Conservation (phyloP, 2,329 filamentous ascomycete species). For the Neoarthrinium moseri region DNA sequence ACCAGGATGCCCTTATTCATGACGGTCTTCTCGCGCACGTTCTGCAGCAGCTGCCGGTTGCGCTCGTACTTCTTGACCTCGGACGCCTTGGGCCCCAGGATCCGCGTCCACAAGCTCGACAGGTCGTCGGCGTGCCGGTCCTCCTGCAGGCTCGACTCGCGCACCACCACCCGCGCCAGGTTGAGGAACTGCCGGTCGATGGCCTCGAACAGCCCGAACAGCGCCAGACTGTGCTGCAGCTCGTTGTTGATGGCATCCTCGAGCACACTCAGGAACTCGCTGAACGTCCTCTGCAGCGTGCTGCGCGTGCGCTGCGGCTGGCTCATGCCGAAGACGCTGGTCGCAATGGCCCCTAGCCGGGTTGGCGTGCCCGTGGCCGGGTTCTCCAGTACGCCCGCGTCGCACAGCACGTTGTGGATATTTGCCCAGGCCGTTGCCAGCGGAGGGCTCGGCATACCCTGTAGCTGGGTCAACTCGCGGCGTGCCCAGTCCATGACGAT, state of each 20-base stretch:
- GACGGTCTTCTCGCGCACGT: constrained; percentile 79
- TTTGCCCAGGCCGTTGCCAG: constrained; percentile 78
- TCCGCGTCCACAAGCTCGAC: constrained; percentile 79
- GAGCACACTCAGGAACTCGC: constrained; percentile 80
- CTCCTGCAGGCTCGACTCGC: constrained; percentile 80
- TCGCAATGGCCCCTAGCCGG: constrained; percentile 65
- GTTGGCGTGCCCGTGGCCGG: constrained; percentile 57
- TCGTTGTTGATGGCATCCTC: constrained; percentile 89
- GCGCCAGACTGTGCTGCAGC: constrained; percentile 72
- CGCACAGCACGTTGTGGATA: constrained; percentile 73
- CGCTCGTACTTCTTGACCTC: constrained; percentile 88
- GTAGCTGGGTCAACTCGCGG: constrained; percentile 74
- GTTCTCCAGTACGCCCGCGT: constrained; percentile 59
- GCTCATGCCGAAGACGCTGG: constrained; percentile 75
- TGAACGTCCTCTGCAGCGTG: constrained; percentile 82
- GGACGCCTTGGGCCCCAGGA: constrained; percentile 73
- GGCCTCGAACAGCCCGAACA: constrained; percentile 87
- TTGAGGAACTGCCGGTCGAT: constrained; percentile 91
- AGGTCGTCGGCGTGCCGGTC: constrained; percentile 78
- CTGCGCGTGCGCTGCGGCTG: constrained; percentile 76
- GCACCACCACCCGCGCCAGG: constrained; percentile 78
- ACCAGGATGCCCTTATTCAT: constrained; percentile 84
- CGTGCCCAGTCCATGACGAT: constrained; percentile 96
- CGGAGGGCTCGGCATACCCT: constrained; percentile 58
- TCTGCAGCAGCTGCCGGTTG: constrained; percentile 76